A percentile compares a stretch with the other conserved stretches of the same genome.
Evolutionary conservation across 352 stramenopile species (phyloP).

Genomic region (Saprolegnia parasitica): DNA sequence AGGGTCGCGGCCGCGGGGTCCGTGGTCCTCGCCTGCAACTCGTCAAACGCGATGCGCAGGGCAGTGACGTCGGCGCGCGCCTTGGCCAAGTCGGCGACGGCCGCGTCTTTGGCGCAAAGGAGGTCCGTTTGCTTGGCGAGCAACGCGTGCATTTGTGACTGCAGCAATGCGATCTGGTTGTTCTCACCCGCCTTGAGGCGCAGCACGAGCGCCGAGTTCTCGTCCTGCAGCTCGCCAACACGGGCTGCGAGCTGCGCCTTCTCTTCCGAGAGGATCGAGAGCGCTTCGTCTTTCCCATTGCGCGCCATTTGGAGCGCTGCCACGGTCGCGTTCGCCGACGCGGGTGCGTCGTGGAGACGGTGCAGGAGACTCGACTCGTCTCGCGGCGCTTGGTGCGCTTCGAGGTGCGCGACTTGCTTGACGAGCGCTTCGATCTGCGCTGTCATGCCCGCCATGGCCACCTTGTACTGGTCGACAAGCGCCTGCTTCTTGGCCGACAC

Average conservation of each 20-base stretch:
- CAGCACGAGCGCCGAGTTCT: constrained; percentile 37
- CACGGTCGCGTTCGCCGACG: constrained; percentile 8
- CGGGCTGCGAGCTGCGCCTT: constrained; percentile 28
- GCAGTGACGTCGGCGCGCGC: constrained; percentile 6
- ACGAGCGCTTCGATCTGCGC: constrained; percentile 5
- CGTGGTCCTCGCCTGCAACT: constrained; percentile 35
- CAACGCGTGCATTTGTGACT: constrained; percentile 5
- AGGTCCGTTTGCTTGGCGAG: constrained; percentile 21
- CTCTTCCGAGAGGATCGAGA: constrained; percentile 17
- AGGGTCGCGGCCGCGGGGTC: constrained; percentile 48
- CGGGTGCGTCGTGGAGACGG: constrained; percentile 2
- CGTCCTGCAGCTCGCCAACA: constrained; percentile 40
- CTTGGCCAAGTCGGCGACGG: constrained; percentile 2
- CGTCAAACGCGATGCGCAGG: constrained; percentile 17
- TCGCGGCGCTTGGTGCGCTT: background rate
- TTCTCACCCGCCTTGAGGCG: constrained; percentile 32
- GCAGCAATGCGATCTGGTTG: background rate
- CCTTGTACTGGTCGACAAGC: constrained; percentile 13
- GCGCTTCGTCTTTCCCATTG: constrained; percentile 15
- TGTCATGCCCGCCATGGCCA: background rate
- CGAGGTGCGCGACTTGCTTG: background rate
- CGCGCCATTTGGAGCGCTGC: constrained; percentile 3
- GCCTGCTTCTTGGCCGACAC: constrained; percentile 10
- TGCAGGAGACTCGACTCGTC: constrained; percentile 3
- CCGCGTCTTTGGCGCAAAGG: constrained; percentile 2